Evolutionary conservation across 768 basidiomycete genomes (phyloP).

Genomic region (Pisolithus tinctorius): DNA sequence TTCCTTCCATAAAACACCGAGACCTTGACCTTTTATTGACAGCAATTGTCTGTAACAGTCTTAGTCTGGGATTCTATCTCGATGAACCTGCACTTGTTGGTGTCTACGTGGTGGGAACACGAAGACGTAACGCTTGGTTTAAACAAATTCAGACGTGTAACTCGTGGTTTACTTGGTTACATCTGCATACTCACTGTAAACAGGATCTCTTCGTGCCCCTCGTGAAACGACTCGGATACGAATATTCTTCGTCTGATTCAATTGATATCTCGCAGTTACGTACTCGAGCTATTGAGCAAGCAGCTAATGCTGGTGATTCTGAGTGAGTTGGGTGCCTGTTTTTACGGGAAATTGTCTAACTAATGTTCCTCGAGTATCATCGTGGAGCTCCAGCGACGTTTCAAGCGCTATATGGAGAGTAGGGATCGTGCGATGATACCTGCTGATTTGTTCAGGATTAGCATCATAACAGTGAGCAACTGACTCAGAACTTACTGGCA

Average conservation of each 20-base stretch:
- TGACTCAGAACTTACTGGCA: neutral
- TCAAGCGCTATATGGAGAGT: slow-evolving; percentile 61
- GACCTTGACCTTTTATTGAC: neutral
- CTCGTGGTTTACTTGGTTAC: slow-evolving; percentile 13
- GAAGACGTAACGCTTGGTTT: slow-evolving; percentile 44
- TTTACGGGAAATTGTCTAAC: neutral
- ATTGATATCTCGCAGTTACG: slow-evolving; percentile 66
- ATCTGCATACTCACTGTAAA: neutral
- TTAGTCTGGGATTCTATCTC: slow-evolving; percentile 76
- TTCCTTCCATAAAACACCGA: neutral
- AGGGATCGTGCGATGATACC: slow-evolving; percentile 76
- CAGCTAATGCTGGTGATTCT: slow-evolving; percentile 41
- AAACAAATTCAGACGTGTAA: slow-evolving; percentile 54
- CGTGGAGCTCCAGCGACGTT: slow-evolving; percentile 62
- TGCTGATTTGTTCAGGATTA: slow-evolving; percentile 61
- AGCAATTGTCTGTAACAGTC: slow-evolving; percentile 37
- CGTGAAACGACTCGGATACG: slow-evolving; percentile 72
- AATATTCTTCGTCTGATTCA: slow-evolving; percentile 59
- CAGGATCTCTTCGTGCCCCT: slow-evolving; percentile 69
- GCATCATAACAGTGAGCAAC: slow-evolving; percentile 43
- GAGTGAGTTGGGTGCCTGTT: slow-evolving; percentile 18
- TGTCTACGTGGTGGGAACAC: slow-evolving; percentile 82
- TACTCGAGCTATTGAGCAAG: slow-evolving; percentile 60
- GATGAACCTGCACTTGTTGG: slow-evolving; percentile 45
- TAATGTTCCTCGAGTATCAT: slow-evolving; percentile 48